These are phyloP conservation scores for Mucor indicus DNA, from an alignment of 371 early-diverging fungal genomes.

Conservation along the genomic window DNA sequence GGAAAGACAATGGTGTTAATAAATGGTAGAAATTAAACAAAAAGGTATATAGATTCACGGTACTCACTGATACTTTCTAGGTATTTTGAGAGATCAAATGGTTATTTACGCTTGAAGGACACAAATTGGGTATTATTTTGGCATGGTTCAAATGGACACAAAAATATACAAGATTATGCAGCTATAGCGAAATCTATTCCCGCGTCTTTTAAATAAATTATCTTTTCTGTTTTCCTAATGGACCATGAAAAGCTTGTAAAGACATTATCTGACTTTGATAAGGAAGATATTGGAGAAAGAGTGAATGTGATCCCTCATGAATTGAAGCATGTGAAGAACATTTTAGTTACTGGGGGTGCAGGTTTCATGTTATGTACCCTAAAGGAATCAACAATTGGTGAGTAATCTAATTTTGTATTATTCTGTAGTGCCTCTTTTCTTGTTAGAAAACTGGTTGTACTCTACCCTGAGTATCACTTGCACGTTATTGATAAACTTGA, in stretches of 20 bases:
- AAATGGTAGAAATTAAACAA: constrained; percentile 63
- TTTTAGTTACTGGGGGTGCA: constrained; percentile 86
- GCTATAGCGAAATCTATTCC: constrained; percentile 34
- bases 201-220: constrained; percentile 26
- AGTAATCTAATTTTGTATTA: background rate
- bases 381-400: background rate
- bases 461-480: constrained; percentile 72
- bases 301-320: constrained; percentile 27
- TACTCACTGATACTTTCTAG: constrained; percentile 17
- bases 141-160: constrained; percentile 62
- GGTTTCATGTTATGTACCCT: constrained; percentile 72
- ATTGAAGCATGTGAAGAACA: constrained; percentile 42
- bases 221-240: background rate
- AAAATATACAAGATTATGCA: constrained; percentile 31
- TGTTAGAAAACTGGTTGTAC: constrained; percentile 58
- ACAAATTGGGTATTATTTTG: constrained; percentile 77
- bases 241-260: constrained; percentile 26
- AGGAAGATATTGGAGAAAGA: constrained; percentile 45
- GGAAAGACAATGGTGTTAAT: constrained; percentile 88
- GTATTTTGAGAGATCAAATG: constrained; percentile 88
- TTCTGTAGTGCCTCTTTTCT: constrained; percentile 47
- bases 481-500: constrained; percentile 80
- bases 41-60: background rate
- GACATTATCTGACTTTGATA: constrained; percentile 36
- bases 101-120: constrained; percentile 60